Conservation (phyloP, 2,329 filamentous ascomycete genomes). For the Xylaria sp. region DNA sequence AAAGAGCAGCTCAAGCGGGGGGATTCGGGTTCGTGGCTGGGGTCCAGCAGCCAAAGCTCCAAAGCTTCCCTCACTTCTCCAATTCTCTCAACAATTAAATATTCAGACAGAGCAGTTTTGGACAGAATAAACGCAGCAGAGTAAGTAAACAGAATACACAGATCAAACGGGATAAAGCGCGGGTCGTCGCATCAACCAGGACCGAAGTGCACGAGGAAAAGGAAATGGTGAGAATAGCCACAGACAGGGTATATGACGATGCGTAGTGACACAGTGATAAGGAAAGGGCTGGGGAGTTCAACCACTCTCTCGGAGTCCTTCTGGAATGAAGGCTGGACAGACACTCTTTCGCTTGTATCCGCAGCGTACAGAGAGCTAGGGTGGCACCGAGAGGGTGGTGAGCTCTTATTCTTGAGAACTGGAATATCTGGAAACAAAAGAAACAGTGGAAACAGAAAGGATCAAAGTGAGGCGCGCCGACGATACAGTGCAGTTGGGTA, state of each 20-base stretch:
- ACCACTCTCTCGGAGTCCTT: conserved; percentile 18
- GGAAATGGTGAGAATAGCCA: background rate
- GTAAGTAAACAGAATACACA: background rate
- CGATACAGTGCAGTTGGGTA: background rate
- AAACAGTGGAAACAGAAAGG: background rate
- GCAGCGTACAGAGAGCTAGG: background rate
- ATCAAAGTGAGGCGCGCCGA: background rate
- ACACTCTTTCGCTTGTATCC: background rate
- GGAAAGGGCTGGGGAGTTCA: conserved; percentile 13
- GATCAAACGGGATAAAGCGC: background rate
- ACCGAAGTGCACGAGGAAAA: background rate
- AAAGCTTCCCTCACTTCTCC: conserved; percentile 30
- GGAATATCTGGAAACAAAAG: conserved; percentile 12
- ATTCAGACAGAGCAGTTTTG: background rate
- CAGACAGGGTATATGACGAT: background rate
- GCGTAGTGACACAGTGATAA: background rate
- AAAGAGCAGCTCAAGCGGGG: conserved; percentile 24
- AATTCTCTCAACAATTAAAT: conserved; percentile 3
- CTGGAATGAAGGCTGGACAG: conserved; percentile 23
- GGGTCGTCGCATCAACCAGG: conserved; percentile 1
- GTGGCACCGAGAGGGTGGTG: background rate
- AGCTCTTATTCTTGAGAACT: background rate
- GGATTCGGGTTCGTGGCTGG: conserved; percentile 35
- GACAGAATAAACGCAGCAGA: background rate
- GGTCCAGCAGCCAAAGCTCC: conserved; percentile 39